These are phyloP conservation scores for Lecanoromycetidae sp. DNA, from an alignment of 2,329 filamentous ascomycete species.

Conservation along the genomic window DNA sequence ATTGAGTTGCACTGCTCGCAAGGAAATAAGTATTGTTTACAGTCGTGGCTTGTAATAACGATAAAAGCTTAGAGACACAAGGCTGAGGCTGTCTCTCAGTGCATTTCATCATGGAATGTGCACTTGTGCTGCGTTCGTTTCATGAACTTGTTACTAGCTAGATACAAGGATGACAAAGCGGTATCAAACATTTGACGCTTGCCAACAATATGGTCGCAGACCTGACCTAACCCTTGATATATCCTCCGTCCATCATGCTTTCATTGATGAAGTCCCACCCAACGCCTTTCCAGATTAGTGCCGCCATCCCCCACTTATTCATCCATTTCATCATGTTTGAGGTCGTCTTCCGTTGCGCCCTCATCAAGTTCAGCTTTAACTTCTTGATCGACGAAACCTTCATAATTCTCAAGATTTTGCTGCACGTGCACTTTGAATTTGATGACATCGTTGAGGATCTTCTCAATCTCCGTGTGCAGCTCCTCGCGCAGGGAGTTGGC, in stretches of 20 bases:
- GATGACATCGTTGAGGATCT: slow-evolving; percentile 92
- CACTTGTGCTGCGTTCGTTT: too few relatives aligned
- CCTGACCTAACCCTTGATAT: too few relatives aligned
- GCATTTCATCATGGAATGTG: too few relatives aligned
- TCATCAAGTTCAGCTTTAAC: slow-evolving; percentile 71
- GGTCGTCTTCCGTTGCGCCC: slow-evolving; percentile 19
- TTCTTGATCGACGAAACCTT: slow-evolving; percentile 84
- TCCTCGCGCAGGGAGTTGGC: slow-evolving; percentile 83
- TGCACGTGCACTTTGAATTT: slow-evolving; percentile 98
- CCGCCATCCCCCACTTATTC: slow-evolving; percentile 1
- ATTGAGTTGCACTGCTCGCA: too few relatives aligned
- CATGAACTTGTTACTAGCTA: too few relatives aligned
- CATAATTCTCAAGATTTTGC: slow-evolving; percentile 83
- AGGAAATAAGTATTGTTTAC: too few relatives aligned
- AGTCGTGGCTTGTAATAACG: too few relatives aligned
- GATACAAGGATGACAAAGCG: too few relatives aligned
- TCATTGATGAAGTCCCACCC: neutral
- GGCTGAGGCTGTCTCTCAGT: too few relatives aligned
- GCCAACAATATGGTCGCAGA: too few relatives aligned
- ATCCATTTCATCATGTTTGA: neutral
- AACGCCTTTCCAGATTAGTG: neutral
- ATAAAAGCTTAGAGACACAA: too few relatives aligned
- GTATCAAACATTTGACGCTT: too few relatives aligned
- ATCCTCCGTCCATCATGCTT: neutral
- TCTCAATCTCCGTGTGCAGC: slow-evolving; percentile 92